A percentile compares a stretch with the other conserved stretches of the same genome.
Evolutionary conservation across 805 yeast genomes (phyloP).

Genomic region (Schizosaccharomyces japonicus): DNA sequence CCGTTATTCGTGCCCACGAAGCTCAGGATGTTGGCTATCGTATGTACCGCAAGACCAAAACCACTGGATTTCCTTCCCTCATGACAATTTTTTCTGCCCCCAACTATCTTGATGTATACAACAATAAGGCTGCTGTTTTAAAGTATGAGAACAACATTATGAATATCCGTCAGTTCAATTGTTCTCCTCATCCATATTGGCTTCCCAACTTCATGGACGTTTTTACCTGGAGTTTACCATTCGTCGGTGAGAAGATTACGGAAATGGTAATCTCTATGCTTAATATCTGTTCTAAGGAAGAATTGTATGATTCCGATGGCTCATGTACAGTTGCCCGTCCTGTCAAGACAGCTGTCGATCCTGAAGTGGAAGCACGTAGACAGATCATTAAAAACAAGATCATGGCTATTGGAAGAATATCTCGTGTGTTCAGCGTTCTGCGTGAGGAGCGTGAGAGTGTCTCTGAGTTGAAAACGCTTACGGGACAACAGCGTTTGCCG

Average conservation of each 20-base stretch:
- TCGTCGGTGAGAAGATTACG: constrained; percentile 87
- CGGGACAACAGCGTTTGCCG: constrained; percentile 59
- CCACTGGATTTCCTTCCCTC: constrained; percentile 71
- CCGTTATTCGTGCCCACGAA: constrained; percentile 87
- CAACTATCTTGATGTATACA: constrained; percentile 73
- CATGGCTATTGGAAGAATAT: constrained; percentile 84
- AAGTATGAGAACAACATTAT: constrained; percentile 77
- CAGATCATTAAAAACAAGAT: constrained; percentile 62
- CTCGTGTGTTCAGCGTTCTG: constrained; percentile 71
- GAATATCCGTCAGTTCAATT: constrained; percentile 85
- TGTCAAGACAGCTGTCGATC: constrained; percentile 12
- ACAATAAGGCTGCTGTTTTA: constrained; percentile 83
- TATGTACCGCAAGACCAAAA: constrained; percentile 66
- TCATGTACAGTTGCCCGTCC: constrained; percentile 8
- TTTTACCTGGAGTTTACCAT: constrained; percentile 89
- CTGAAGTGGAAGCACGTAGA: constrained; percentile 14
- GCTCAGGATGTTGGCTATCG: constrained; percentile 95
- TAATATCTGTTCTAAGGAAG: constrained; percentile 89
- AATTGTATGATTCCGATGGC: constrained; percentile 37
- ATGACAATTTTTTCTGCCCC: constrained; percentile 90
- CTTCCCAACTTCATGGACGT: constrained; percentile 93
- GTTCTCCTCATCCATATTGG: constrained; percentile 90
- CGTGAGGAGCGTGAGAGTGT: constrained; percentile 76
- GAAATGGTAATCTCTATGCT: constrained; percentile 77
- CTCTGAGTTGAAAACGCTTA: constrained; percentile 39